phyloP scores from a whole-genome alignment of 331 rosid species.

The Pyracantha coccinea region DNA sequence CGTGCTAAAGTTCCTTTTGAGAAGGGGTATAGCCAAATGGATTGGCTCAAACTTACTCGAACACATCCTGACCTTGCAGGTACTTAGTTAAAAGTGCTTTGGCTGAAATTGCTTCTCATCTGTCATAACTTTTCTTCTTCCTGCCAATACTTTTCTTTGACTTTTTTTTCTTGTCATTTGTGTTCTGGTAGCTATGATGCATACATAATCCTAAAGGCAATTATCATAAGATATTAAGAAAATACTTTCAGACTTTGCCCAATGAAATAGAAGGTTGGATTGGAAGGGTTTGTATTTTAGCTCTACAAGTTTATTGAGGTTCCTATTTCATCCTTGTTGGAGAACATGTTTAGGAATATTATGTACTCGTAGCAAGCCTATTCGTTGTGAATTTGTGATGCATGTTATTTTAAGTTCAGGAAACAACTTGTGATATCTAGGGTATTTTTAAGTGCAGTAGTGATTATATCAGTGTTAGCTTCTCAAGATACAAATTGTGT shows the following conservation, averaged over 20 bases:
- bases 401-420: background rate
- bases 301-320: background rate
- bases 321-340: background rate
- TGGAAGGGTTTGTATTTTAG: background rate
- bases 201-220: background rate
- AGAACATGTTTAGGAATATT: background rate
- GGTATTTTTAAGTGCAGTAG: background rate
- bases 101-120: background rate
- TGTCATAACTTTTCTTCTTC: background rate
- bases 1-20: slow-evolving; percentile 95
- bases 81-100: slow-evolving; percentile 4
- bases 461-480: background rate
- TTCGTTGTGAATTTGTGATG: background rate
- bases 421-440: background rate
- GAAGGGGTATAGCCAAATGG: slow-evolving; percentile 92
- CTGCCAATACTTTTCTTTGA: background rate
- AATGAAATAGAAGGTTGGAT: background rate
- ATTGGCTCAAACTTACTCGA: slow-evolving; percentile 84
- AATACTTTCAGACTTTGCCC: background rate
- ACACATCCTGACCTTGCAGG: slow-evolving; percentile 97
- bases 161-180: background rate
- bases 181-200: background rate
- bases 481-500: slow-evolving; percentile 14
- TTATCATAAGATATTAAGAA: background rate
- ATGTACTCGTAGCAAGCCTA: background rate